Evolutionary conservation across 1,139 yeast species (phyloP).

Genomic region (Taiozyma sp.): DNA sequence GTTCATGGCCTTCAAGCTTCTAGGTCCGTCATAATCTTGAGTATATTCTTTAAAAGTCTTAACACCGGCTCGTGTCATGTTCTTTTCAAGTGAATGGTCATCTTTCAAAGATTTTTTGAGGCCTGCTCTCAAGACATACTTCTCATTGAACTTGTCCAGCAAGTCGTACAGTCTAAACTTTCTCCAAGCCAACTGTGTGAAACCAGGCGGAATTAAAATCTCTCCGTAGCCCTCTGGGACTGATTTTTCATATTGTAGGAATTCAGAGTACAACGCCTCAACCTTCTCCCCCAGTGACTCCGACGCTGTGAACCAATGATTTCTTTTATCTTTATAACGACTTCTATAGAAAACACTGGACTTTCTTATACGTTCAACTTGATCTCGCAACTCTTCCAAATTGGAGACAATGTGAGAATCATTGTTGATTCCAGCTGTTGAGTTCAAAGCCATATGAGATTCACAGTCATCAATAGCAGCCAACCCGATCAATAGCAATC

Average conservation of each 20-base stretch:
- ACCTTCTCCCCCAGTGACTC: slow-evolving; percentile 1
- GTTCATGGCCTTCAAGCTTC: slow-evolving; percentile 3
- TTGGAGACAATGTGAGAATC: not conserved
- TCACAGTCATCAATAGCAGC: slow-evolving; percentile 9
- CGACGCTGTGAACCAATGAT: slow-evolving; percentile 11
- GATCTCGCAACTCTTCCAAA: not conserved
- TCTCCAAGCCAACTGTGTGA: slow-evolving; percentile 15
- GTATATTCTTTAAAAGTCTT: slow-evolving; percentile 1
- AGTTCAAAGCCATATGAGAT: not conserved
- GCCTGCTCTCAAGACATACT: slow-evolving; percentile 5
- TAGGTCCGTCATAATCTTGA: not conserved
- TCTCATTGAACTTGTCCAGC: not conserved
- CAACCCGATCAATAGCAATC: slow-evolving; percentile 11
- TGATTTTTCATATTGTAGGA: not conserved
- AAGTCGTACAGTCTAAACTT: slow-evolving; percentile 6
- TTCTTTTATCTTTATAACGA: not conserved
- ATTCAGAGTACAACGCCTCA: not conserved
- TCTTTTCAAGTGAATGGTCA: slow-evolving; percentile 3
- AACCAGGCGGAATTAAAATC: slow-evolving; percentile 12
- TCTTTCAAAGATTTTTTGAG: not conserved
- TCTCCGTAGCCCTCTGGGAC: not conserved
- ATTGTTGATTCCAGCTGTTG: not conserved
- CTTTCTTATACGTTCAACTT: not conserved
- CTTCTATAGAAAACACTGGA: not conserved
- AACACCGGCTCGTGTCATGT: slow-evolving; percentile 11